These are phyloP conservation scores for Cyberlindnera maritima DNA, from an alignment of 805 yeast genomes.

Conservation along the genomic window DNA sequence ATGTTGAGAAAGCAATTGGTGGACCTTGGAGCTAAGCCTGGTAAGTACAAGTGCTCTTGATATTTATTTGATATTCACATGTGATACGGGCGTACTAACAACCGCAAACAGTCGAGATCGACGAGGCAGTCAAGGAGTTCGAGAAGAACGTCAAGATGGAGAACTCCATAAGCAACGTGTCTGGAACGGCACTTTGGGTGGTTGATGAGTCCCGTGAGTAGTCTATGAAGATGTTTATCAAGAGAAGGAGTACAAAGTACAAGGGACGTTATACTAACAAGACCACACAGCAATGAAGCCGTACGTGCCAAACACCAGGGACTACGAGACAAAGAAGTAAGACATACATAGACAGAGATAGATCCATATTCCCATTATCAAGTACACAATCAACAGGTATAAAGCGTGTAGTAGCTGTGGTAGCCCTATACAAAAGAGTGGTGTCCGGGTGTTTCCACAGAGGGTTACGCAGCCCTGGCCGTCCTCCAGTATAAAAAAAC, in stretches of 20 bases:
- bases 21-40: constrained; percentile 57
- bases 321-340: constrained; percentile 41
- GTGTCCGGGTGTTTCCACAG: constrained; percentile 8
- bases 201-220: constrained; percentile 42
- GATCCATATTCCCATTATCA: background rate
- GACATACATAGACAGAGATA: background rate
- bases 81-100: constrained; percentile 13
- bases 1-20: constrained; percentile 57
- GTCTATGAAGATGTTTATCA: background rate
- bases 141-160: constrained; percentile 58
- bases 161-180: constrained; percentile 51
- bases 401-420: too few species aligned
- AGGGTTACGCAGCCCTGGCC: background rate
- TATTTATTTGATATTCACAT: too few species aligned
- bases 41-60: constrained; percentile 15
- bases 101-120: constrained; percentile 37
- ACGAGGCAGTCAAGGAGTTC: constrained; percentile 51
- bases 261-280: too few species aligned
- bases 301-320: constrained; percentile 57
- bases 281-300: constrained; percentile 39
- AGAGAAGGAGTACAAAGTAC: too few species aligned
- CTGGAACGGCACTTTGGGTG: constrained; percentile 58
- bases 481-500: constrained; percentile 7
- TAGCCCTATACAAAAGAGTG: background rate
- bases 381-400: too few species aligned